Evolutionary conservation across 2,329 filamentous ascomycete genomes (phyloP), one percentile per base, ranked within the genome.

Genomic region (Lecanicillium sp.): DNA sequence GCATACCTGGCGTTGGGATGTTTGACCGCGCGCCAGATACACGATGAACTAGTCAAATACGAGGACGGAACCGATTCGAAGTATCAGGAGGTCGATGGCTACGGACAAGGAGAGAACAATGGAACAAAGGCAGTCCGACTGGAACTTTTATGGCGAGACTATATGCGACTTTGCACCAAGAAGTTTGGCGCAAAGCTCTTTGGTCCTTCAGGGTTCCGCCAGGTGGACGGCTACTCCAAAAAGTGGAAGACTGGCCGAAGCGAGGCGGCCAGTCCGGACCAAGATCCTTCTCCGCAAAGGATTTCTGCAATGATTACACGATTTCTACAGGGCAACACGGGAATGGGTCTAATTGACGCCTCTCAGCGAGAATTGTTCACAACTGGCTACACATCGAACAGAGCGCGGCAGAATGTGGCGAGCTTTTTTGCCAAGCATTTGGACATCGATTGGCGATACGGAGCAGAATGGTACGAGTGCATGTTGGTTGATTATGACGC

Each of bases 401-500:
- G 86, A 12, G 82, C 85, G 0, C 71, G 87, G 2, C 86, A 90
- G 62, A 90, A 90, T 47, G 84, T 88, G 1, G 86, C 86, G 0
- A 84, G 75, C 14, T 91, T 87, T 60, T 68, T 90, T 1, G 67
- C 84, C 0, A 88, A 87, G 55, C 84, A 88, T 52, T 69, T 90
- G 3, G 74, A 75, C 1, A 81, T 91, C 19, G 87, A 91, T 63
- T 93, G 87, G 87, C 78, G 86, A 0, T 74, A 87, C 12, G 87
- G 87, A 0, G 87, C 86, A 0, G 87, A 90, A 61, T 91, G 85
- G 84, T 91, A 90, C 59, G 87, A 91, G 61, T 79, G 76, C 60
- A 69, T 86, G 59, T 72, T 90, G 3, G 71, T 84, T 24, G 87
- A 93, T 60, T 89, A 90, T 60, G 87, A 91, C 55, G 75, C 86